Evolutionary conservation across 164 flowering plant genomes (phyloP), one percentile per base, ranked within the genome.

Genomic region (Vitis riparia): DNA sequence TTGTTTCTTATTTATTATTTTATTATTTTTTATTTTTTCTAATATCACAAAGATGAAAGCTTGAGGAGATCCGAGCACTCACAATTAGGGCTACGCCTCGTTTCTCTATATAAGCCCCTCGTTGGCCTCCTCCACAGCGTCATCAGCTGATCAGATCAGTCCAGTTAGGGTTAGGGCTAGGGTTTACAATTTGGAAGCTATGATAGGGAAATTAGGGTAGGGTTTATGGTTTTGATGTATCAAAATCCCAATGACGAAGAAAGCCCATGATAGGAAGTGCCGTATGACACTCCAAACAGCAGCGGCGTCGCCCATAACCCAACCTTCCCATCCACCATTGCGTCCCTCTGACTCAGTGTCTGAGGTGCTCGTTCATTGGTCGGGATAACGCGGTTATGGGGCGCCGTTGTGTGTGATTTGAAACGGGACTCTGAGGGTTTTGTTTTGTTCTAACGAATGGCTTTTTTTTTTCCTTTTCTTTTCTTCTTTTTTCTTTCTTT

Each of bases 221-320:
- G 73, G 56, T 15, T 59, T 27, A 37, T 37, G 7, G 44, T 37
- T 37, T 37, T 37, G 44, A 37, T 37, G 44, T 37, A 37, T 37
- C 44, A 6, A 37, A 37, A n/a, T 63, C 67, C 76, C 74, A 14
- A 65, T 72, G 80, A 81, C 69, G 84, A 78, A 76, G 73, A 51
- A 47, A 29, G n/a, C 80, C 80, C 81, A 63, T 47, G 78, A 82
- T 82, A 82, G 82, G 85, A 82, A 82, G 82, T 79, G 85, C 83
- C 85, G 85, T 82, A 72, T 82, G 85, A 82, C 85, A 77, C 76
- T 77, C 47, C 50, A 75, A 75, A 71, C 62, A 69, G 76, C 82
- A 71, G 68, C 68, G 52, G 68, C 3, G 10, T 10, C 3, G 17
- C 44, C 44, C 6, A 37, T 0, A 37, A 19, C 23, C 47, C 10